Evolutionary conservation across 2,329 filamentous ascomycete species (phyloP).

Genomic region (Fusarium sp.): DNA sequence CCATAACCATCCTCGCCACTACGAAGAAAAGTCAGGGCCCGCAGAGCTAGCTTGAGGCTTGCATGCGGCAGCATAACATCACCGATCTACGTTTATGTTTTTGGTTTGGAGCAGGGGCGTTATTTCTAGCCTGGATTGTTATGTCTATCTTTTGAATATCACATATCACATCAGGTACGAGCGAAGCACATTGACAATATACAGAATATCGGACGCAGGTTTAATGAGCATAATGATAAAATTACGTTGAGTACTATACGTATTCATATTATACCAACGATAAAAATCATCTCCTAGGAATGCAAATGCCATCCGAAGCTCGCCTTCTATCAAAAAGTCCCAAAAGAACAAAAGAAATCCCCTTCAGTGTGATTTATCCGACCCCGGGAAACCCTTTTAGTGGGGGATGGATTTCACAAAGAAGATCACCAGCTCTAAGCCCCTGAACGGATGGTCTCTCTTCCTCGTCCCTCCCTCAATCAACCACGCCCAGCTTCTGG

Average conservation of each 20-base stretch:
- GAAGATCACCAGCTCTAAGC: constrained; percentile 18
- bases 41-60: constrained; percentile 10
- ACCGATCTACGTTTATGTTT: background rate
- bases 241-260: constrained; percentile 34
- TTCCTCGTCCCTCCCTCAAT: background rate
- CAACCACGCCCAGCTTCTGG: background rate
- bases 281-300: constrained; percentile 34
- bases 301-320: constrained; percentile 31
- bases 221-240: constrained; percentile 28
- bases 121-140: background rate
- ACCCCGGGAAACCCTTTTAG: background rate
- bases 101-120: constrained; percentile 14
- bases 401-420: background rate
- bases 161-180: background rate
- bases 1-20: constrained; percentile 10
- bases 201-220: background rate
- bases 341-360: constrained; percentile 29
- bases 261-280: constrained; percentile 39
- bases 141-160: background rate
- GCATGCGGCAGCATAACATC: background rate
- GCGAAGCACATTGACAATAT: constrained; percentile 1
- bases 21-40: constrained; percentile 3
- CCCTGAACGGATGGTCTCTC: constrained; percentile 7
- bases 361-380: constrained; percentile 6
- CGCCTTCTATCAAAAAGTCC: constrained; percentile 16